A percentile compares a stretch with the other conserved stretches of the same genome.
phyloP scores from a whole-genome alignment of 768 basidiomycete genomes.

The Phaffia tasmanica region DNA sequence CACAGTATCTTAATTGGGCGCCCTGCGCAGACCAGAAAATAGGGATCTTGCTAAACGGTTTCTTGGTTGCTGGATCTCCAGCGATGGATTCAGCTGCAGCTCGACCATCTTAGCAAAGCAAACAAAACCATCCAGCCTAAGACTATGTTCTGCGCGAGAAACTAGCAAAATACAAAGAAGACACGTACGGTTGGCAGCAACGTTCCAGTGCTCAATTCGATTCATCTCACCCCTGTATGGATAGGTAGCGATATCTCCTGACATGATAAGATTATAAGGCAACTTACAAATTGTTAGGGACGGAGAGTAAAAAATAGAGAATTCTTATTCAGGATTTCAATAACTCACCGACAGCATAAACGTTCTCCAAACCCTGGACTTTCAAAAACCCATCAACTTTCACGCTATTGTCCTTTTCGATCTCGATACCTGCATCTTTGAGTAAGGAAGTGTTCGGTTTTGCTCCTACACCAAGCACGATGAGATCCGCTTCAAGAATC shows the following conservation, averaged over 20 bases:
- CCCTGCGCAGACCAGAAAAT: constrained; percentile 90
- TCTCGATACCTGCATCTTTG: constrained; percentile 49
- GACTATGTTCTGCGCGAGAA: not conserved
- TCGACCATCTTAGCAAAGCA: constrained; percentile 44
- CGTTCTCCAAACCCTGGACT: constrained; percentile 46
- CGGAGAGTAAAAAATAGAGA: not conserved
- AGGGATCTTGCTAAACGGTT: constrained; percentile 67
- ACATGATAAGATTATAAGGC: too few species aligned
- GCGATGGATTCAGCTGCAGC: constrained; percentile 70
- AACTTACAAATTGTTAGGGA: too few species aligned
- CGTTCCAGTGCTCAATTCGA: constrained; percentile 88
- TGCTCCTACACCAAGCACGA: constrained; percentile 80
- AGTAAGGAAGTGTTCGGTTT: constrained; percentile 69
- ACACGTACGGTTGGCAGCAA: constrained; percentile 59
- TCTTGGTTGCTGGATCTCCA: constrained; percentile 37
- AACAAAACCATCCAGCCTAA: not conserved
- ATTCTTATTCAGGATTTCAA: constrained; percentile 21
- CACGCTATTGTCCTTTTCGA: constrained; percentile 68
- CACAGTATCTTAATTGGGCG: constrained; percentile 75
- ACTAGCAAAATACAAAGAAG: not conserved
- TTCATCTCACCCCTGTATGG: constrained; percentile 50
- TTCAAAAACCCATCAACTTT: constrained; percentile 63
- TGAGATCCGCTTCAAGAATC: constrained; percentile 58
- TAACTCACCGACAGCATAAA: constrained; percentile 55
- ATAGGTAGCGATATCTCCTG: not conserved